Evolutionary conservation across 2,329 filamentous ascomycete species (phyloP), one percentile per base, ranked within the genome.

Genomic region (Fonsecaea pedrosoi): DNA sequence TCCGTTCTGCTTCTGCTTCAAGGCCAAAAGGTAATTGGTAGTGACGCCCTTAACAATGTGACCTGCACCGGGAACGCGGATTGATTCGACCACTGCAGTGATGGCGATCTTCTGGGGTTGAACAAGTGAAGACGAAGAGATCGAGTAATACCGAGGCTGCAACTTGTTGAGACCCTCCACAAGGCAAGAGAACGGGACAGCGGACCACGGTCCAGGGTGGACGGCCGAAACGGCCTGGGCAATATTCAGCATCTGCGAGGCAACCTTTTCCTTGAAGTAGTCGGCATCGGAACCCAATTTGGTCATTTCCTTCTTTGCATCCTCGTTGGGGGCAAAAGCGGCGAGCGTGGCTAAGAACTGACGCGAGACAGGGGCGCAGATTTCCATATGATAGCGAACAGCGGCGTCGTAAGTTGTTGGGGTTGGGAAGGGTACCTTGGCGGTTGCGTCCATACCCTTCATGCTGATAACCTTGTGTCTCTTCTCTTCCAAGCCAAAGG

Each of bases 91-190:
- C 48, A 98, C 90, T 65, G 94, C 94, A 15, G 95, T 99, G 75
- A 99, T 91, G 68, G 95, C 92, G 72, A 99, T 93, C 82, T 93
- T 94, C 81, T 96, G 90, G 77, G 95, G 94, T 77, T 99, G 94
- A 15, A 96, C 94, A 8, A 93, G 79, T 6, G 95, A 97, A 0
- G 95, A 98, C 0, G 96, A 99, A 1, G 95, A 99, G 79, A 99
- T 99, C 58, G 96, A 99, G 84, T 99, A 99, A 85, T 98, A 99
- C 58, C 95, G 92, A 45, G 95, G 94, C 80, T 99, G 95, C 65
- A 99, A 88, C 84, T 97, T 98, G 81, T 89, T 92, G 69, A 99
- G 81, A 71, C 92, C 91, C 84, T 99, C 95, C 72, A 99, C 93
- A 74, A 98, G 89, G 74, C 94, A 89, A 8, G 95, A 97, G 82